These are phyloP conservation scores for Leccinum pachyderme DNA, from an alignment of 1,284 basidiomycete genomes.

Conservation along the genomic window DNA sequence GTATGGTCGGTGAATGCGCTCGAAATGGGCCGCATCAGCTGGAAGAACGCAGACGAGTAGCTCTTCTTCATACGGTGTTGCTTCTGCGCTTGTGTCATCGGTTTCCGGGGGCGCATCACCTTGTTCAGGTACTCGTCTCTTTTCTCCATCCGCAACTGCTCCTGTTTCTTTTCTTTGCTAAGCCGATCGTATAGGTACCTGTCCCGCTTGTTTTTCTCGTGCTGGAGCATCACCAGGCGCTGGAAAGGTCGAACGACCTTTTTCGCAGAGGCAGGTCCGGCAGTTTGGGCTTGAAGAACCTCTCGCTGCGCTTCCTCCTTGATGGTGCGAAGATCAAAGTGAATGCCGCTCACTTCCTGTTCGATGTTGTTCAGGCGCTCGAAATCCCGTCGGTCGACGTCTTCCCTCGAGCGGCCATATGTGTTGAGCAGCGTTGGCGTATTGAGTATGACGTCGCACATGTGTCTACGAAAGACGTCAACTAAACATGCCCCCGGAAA, in stretches of 20 bases:
- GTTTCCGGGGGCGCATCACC: conserved; percentile 64
- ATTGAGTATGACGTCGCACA: conserved; percentile 61
- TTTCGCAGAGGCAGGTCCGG: conserved; percentile 44
- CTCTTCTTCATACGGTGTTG: conserved; percentile 81
- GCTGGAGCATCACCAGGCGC: conserved; percentile 55
- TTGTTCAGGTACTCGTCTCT: conserved; percentile 71
- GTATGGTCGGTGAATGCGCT: conserved; percentile 73
- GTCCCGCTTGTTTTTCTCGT: conserved; percentile 79
- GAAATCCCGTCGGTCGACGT: conserved; percentile 62
- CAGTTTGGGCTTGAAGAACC: conserved; percentile 42
- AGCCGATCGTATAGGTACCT: conserved; percentile 61
- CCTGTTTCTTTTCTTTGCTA: conserved; percentile 69
- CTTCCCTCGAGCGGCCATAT: conserved; percentile 47
- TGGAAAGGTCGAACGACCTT: conserved; percentile 68
- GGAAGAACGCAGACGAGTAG: conserved; percentile 75
- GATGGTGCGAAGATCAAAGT: conserved; percentile 67
- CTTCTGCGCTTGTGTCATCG: conserved; percentile 47
- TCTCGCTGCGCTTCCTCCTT: conserved; percentile 72
- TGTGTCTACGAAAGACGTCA: conserved; percentile 44
- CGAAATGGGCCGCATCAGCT: conserved; percentile 82
- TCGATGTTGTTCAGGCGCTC: conserved; percentile 74
- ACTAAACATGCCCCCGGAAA: background rate
- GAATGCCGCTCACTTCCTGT: conserved; percentile 53
- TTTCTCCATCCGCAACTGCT: conserved; percentile 66
- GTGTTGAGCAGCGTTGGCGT: conserved; percentile 44